Conservation (phyloP, 2,329 filamentous ascomycete species). For the Cladosporium sp. region DNA sequence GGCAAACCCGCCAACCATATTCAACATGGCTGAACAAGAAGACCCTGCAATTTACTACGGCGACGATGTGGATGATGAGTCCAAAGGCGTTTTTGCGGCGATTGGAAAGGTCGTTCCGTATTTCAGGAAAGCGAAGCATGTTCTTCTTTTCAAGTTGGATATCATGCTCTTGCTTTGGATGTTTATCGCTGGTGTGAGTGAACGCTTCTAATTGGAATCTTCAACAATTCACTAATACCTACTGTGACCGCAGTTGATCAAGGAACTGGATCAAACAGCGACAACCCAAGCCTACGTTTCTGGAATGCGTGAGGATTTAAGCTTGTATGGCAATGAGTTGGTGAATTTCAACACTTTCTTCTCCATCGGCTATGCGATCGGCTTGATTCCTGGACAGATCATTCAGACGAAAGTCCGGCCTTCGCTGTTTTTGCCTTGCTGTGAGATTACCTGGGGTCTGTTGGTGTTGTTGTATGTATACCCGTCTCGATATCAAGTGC, state of each 20-base stretch:
- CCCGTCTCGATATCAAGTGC: neutral
- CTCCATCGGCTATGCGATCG: constrained; percentile 16
- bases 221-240: too few species aligned
- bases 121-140: neutral
- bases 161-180: constrained; percentile 5
- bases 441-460: constrained; percentile 3
- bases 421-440: constrained; percentile 1
- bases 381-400: constrained; percentile 15
- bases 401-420: constrained; percentile 14
- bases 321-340: constrained; percentile 6
- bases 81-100: neutral
- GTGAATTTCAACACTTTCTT: constrained; percentile 16
- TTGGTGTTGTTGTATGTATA: constrained; percentile 1
- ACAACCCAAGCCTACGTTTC: constrained; percentile 38
- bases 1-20: neutral
- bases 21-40: neutral
- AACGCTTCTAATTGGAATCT: too few species aligned
- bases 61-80: neutral
- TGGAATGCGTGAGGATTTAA: constrained; percentile 4
- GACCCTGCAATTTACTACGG: neutral
- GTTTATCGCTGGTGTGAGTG: constrained; percentile 2
- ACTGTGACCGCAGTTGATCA: constrained; percentile 45
- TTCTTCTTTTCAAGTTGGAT: constrained; percentile 3
- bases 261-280: constrained; percentile 38
- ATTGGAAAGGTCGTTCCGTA: neutral